These are phyloP conservation scores for Conticribra guillardii DNA, from an alignment of 108 stramenopile genomes.

Conservation along the genomic window DNA sequence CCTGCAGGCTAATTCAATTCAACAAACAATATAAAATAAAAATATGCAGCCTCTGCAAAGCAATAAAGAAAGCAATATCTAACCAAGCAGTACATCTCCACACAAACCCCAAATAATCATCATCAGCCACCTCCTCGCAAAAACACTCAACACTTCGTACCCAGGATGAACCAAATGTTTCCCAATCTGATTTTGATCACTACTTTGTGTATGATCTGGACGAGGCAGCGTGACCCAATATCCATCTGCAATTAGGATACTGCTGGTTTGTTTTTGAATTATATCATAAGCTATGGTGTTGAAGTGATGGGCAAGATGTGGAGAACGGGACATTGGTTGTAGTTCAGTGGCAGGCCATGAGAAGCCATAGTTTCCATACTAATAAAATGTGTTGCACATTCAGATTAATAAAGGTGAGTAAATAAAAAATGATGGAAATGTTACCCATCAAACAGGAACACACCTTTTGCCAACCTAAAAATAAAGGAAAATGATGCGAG, in stretches of 20 bases:
- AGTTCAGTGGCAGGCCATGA: slow-evolving; percentile 54
- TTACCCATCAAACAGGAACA: not conserved
- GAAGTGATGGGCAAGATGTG: slow-evolving; percentile 57
- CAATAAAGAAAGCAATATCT: not conserved
- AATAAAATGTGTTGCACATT: not conserved
- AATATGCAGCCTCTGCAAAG: no score
- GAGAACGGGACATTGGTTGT: slow-evolving; percentile 63
- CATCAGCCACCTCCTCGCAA: slow-evolving; percentile 67
- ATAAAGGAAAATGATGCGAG: not conserved
- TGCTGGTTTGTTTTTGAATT: slow-evolving; percentile 26
- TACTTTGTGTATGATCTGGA: slow-evolving; percentile 77
- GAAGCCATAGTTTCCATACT: slow-evolving; percentile 81
- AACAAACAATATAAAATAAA: no score
- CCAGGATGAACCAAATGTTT: slow-evolving; percentile 84
- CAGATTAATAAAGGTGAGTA: not conserved
- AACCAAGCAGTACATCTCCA: slow-evolving; percentile 3
- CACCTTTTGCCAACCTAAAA: slow-evolving; percentile 46
- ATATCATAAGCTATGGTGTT: slow-evolving; percentile 66
- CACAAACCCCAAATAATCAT: slow-evolving; percentile 49
- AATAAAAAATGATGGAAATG: not conserved
- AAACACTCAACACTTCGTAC: slow-evolving; percentile 64
- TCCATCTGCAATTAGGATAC: slow-evolving; percentile 64
- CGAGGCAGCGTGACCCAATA: slow-evolving; percentile 77
- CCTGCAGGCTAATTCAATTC: no score
- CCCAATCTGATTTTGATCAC: slow-evolving; percentile 56